Evolutionary conservation across 2,329 filamentous ascomycete genomes (phyloP).

Genomic region (Verticillium nubilum): DNA sequence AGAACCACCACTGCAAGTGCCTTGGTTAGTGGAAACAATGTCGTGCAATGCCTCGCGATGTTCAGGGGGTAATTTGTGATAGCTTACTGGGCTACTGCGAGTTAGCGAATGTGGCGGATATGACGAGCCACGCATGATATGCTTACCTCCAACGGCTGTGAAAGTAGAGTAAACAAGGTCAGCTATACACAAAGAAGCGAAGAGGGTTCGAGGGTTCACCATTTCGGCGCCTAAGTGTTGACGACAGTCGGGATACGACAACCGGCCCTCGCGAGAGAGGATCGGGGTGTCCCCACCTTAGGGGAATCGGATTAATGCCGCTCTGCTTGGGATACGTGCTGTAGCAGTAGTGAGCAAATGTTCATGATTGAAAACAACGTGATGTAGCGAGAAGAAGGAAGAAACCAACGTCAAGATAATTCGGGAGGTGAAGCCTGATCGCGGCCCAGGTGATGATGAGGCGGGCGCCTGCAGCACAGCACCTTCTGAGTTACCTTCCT

Average conservation of each 20-base stretch:
- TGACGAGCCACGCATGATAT: neutral
- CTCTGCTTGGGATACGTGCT: slow-evolving; percentile 89
- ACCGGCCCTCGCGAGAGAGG: slow-evolving; percentile 75
- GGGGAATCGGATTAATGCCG: slow-evolving; percentile 82
- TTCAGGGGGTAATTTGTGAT: neutral
- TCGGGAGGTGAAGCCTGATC: slow-evolving; percentile 44
- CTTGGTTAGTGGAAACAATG: neutral
- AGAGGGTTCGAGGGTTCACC: no score
- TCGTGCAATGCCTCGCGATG: neutral
- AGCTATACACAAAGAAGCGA: slow-evolving; percentile 12
- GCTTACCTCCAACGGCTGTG: slow-evolving; percentile 53
- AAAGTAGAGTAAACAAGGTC: slow-evolving; percentile 8
- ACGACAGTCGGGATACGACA: slow-evolving; percentile 71
- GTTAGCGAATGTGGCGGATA: slow-evolving; percentile 16
- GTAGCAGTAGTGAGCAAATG: slow-evolving; percentile 8
- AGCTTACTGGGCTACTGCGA: slow-evolving; percentile 28
- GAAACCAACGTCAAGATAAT: slow-evolving; percentile 47
- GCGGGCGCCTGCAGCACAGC: slow-evolving; percentile 15
- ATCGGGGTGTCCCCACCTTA: slow-evolving; percentile 82
- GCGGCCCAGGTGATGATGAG: slow-evolving; percentile 25
- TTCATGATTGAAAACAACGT: neutral
- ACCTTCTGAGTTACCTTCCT: neutral
- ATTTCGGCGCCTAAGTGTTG: slow-evolving; percentile 75
- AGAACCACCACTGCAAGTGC: slow-evolving; percentile 60
- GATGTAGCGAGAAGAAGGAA: slow-evolving; percentile 1